Evolutionary conservation across 164 flowering plant species (phyloP).

Genomic region (Nymphaea thermarum): DNA sequence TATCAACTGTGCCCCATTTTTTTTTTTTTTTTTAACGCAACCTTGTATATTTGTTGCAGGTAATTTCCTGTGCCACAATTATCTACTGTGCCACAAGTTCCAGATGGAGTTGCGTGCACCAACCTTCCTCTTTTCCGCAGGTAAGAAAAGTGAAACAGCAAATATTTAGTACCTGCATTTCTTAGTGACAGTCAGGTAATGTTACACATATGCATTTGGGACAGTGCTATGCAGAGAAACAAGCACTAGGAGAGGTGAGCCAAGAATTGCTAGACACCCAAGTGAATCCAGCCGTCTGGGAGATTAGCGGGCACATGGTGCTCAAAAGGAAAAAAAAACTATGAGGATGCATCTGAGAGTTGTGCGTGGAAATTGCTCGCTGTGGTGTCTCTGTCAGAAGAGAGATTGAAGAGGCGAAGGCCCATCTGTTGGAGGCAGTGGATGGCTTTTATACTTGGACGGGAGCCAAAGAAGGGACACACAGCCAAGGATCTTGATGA

Average conservation of each 20-base stretch:
- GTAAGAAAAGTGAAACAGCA: conserved; percentile 17
- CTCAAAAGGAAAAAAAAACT: conserved; percentile 62
- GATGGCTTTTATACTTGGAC: conserved; percentile 8
- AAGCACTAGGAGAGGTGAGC: conserved; percentile 75
- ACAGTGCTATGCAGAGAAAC: conserved; percentile 88
- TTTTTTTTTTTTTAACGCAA: too few species aligned
- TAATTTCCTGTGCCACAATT: too few species aligned
- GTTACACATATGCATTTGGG: neutral
- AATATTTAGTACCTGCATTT: neutral
- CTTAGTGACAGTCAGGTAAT: neutral
- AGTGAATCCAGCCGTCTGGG: conserved; percentile 92
- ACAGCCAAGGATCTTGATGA: neutral
- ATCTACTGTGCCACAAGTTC: too few species aligned
- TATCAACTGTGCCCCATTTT: too few species aligned
- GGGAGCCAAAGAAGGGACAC: conserved; percentile 3
- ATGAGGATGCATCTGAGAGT: conserved; percentile 55
- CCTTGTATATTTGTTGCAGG: too few species aligned
- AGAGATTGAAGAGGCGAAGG: conserved; percentile 59
- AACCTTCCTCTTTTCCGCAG: conserved; percentile 74
- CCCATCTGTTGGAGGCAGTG: conserved; percentile 37
- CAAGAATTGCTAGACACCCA: conserved; percentile 66
- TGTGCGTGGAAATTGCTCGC: conserved; percentile 71
- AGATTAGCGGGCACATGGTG: conserved; percentile 88
- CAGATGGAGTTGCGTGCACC: too few species aligned
- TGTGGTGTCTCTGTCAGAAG: conserved; percentile 73